Percentiles rank a stretch among this genome's conserved stretches.
phyloP scores from a whole-genome alignment of 164 flowering plant species.

The Vitis riparia region DNA sequence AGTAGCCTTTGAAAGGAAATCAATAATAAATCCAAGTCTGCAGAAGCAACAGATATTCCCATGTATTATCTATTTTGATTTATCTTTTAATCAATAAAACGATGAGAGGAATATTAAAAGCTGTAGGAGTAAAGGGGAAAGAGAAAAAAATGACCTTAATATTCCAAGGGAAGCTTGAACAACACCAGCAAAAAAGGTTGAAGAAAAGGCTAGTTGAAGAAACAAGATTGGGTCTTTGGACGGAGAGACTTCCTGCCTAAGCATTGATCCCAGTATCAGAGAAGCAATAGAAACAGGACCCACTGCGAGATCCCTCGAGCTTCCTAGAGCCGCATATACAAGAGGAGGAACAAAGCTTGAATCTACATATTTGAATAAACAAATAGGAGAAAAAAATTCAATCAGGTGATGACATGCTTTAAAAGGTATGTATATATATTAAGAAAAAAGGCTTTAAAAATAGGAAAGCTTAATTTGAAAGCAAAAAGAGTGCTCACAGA shows the following conservation, averaged over 20 bases:
- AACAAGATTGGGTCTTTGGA: slow-evolving; percentile 56
- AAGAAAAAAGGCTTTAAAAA: background rate
- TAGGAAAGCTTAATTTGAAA: background rate
- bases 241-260: slow-evolving; percentile 72
- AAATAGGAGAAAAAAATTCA: background rate
- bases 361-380: slow-evolving; percentile 37
- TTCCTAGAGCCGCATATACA: slow-evolving; percentile 83
- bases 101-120: background rate
- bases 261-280: slow-evolving; percentile 83
- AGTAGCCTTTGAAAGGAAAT: slow-evolving; percentile 89
- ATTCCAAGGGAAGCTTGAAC: slow-evolving; percentile 89
- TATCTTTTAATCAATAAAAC: background rate
- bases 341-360: slow-evolving; percentile 97
- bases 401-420: background rate
- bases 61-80: background rate
- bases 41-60: background rate
- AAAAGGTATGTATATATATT: background rate
- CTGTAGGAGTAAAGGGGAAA: background rate
- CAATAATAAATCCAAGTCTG: slow-evolving; percentile 94
- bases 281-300: slow-evolving; percentile 98
- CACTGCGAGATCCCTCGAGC: slow-evolving; percentile 88
- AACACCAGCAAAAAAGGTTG: slow-evolving; percentile 90
- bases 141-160: slow-evolving; percentile 48
- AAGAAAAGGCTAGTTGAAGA: slow-evolving; percentile 81
- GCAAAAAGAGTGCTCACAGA: slow-evolving; percentile 34